Conservation (phyloP, 108 stramenopile species). For the Ochromonas danica region DNA sequence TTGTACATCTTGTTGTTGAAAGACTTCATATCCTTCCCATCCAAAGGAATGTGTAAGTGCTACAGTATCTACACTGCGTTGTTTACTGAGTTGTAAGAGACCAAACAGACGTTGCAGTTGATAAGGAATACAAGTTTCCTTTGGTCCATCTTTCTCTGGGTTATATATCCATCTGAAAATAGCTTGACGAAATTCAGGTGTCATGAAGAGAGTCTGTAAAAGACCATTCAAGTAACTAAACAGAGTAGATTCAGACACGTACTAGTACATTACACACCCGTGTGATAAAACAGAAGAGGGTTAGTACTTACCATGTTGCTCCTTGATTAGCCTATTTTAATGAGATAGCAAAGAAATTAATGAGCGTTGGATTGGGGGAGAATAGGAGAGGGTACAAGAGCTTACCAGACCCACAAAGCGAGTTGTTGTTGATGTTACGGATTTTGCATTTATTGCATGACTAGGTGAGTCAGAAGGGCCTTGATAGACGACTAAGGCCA, state of each 20-base stretch:
- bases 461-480: not conserved
- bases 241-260: not conserved
- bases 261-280: not conserved
- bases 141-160: slow-evolving; percentile 41
- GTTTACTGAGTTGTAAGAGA: slow-evolving; percentile 46
- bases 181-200: slow-evolving; percentile 44
- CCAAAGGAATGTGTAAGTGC: slow-evolving; percentile 56
- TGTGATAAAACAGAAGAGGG: not conserved
- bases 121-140: slow-evolving; percentile 50
- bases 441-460: not conserved
- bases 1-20: slow-evolving; percentile 55
- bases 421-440: not conserved
- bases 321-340: slow-evolving; percentile 55
- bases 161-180: slow-evolving; percentile 38
- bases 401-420: slow-evolving; percentile 13
- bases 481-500: slow-evolving; percentile 23
- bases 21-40: slow-evolving; percentile 43
- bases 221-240: slow-evolving; percentile 58
- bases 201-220: slow-evolving; percentile 62
- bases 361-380: not conserved
- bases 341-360: not conserved
- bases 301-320: slow-evolving; percentile 50
- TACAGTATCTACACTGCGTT: slow-evolving; percentile 43
- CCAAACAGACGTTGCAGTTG: slow-evolving; percentile 59
- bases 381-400: not conserved